A percentile compares a stretch with the other conserved stretches of the same genome.
These are phyloP conservation scores for Moniliophthora roreri DNA, from an alignment of 1,284 basidiomycete genomes.

Conservation along the genomic window DNA sequence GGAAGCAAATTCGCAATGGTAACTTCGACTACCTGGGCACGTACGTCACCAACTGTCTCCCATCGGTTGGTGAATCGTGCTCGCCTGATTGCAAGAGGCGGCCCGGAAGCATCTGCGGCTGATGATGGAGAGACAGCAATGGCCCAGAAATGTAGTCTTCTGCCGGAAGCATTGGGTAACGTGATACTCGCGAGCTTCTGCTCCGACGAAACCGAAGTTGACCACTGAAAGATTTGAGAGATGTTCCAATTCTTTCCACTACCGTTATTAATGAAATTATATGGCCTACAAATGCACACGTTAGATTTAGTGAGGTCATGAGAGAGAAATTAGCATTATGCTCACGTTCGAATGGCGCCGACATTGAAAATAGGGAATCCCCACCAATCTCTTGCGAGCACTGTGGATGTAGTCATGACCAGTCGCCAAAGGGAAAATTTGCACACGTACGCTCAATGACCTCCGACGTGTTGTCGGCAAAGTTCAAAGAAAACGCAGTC, in stretches of 20 bases:
- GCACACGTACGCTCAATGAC: not conserved
- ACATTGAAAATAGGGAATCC: constrained; percentile 32
- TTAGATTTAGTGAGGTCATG: too few relatives aligned
- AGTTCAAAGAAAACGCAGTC: constrained; percentile 30
- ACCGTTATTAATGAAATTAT: constrained; percentile 33
- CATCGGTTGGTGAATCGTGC: constrained; percentile 43
- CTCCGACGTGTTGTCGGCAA: constrained; percentile 24
- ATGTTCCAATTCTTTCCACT: constrained; percentile 36
- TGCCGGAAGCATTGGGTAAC: constrained; percentile 29
- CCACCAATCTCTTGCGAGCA: constrained; percentile 41
- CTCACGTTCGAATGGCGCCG: constrained; percentile 38
- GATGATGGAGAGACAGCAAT: constrained; percentile 39
- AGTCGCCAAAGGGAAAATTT: not conserved
- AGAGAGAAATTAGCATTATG: not conserved
- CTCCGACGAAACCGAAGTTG: constrained; percentile 40
- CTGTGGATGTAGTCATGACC: constrained; percentile 20
- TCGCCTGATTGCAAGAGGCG: constrained; percentile 35
- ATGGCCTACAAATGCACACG: too few relatives aligned
- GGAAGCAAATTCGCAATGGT: constrained; percentile 49
- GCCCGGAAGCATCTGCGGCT: constrained; percentile 13
- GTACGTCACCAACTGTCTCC: constrained; percentile 33
- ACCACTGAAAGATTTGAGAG: constrained; percentile 43
- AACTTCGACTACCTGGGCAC: constrained; percentile 44
- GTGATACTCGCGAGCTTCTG: constrained; percentile 37
- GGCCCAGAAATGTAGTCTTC: constrained; percentile 46